Evolutionary conservation across 495 filamentous ascomycete species (phyloP).

Genomic region (Halenospora varia): DNA sequence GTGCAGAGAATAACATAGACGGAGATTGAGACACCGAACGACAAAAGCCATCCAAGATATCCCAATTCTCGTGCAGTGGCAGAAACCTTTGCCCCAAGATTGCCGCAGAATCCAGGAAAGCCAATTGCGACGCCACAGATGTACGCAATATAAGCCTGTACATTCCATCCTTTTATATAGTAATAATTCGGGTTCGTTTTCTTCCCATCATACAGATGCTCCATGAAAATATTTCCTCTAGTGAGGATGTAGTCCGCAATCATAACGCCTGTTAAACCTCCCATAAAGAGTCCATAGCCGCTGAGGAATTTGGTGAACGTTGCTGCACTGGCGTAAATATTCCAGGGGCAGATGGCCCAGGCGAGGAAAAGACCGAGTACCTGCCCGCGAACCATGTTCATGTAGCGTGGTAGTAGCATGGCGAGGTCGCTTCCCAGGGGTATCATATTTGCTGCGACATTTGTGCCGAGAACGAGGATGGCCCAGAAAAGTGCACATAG

Average conservation of each 20-base stretch:
- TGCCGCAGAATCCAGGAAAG: slow-evolving; percentile 23
- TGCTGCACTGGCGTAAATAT: slow-evolving; percentile 3
- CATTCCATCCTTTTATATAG: slow-evolving; percentile 18
- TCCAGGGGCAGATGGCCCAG: slow-evolving; percentile 9
- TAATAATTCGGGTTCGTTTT: slow-evolving; percentile 12
- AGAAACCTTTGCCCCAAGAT: slow-evolving; percentile 22
- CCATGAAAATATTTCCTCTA: slow-evolving; percentile 24
- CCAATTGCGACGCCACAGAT: slow-evolving; percentile 11
- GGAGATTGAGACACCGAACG: slow-evolving; percentile 18
- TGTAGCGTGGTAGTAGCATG: slow-evolving; percentile 11
- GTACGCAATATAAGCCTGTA: slow-evolving; percentile 15
- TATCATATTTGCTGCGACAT: slow-evolving; percentile 34
- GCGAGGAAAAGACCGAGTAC: slow-evolving; percentile 12
- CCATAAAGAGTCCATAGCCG: slow-evolving; percentile 27
- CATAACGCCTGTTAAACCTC: slow-evolving; percentile 12
- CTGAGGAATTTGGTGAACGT: slow-evolving; percentile 1
- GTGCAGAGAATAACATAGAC: slow-evolving; percentile 24
- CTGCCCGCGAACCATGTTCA: slow-evolving; percentile 29
- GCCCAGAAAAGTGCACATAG: slow-evolving; percentile 30
- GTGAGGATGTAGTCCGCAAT: slow-evolving; percentile 19
- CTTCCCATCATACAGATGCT: slow-evolving; percentile 22
- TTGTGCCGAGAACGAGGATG: slow-evolving; percentile 29
- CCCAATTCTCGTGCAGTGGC: slow-evolving; percentile 23
- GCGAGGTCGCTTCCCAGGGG: slow-evolving; percentile 28
- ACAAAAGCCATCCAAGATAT: slow-evolving; percentile 23